Base-by-base conservation (phyloP, 2,329 filamentous ascomycete species). In the Elsinoe batatas region DNA sequence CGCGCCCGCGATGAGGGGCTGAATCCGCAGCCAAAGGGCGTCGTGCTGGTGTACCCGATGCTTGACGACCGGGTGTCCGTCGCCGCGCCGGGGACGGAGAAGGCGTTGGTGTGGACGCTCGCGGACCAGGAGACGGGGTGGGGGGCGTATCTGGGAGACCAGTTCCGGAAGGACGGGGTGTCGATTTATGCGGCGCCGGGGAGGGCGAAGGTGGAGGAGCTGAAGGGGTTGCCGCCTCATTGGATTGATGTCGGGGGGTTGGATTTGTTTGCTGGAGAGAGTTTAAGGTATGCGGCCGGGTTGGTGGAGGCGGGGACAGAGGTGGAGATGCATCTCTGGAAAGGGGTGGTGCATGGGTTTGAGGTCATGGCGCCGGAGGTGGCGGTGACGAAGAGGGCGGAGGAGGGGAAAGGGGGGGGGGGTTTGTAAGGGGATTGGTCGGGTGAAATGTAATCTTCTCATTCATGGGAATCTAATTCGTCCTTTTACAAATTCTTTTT, bases 31-130 rank as follows among this genome's bases (percentile, higher is more conserved):
- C 38, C 63, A 2, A 49, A 53, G 2, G 63, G 62, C 46, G 69
- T 75, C 62, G 67, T 77, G 46, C 68, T 77, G 12, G 64, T 73
- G 46, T 72, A 72, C 53, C 74, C 73, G 3, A 77, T 77, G 74
- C 63, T 78, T 12, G 74, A 78, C 60, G 72, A 77, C 58, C 63
- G 69, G 42, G 64, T 67, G 10, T 57, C 58, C 6, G 5, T n/a
- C 7, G 46, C 46, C 17, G 26, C 17, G 11, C 26, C 22, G 11
- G 66, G 69, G 12, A 67, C 71, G 44, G 65, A 67, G 26, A 61
- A 62, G 3, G 64, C 69, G 35, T 64, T 66, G 0, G 64, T 64
- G 12, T 76, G 73, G 72, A 64, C 62, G 1, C 60, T 61, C 5
- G 65, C 64, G 40, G 67, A 69, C 55, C 75, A 74, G 59, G 59